Conservation (phyloP, 2,329 filamentous ascomycete species). For the Pseudogymnoascus destructans region DNA sequence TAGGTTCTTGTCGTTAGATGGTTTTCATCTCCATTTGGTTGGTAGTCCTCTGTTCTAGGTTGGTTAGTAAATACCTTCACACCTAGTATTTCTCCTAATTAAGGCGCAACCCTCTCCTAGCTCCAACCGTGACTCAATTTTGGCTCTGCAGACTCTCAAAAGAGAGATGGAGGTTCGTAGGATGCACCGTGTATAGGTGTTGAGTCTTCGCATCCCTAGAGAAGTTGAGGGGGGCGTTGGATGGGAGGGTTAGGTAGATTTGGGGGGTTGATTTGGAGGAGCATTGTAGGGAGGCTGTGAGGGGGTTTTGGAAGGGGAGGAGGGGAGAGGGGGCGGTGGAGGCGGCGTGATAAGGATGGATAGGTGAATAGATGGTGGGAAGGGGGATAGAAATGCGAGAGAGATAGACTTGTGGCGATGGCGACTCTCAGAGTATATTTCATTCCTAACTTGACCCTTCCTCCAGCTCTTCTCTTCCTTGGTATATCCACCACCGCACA, state of each 20-base stretch:
- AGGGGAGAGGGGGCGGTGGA: not conserved
- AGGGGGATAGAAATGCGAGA: not conserved
- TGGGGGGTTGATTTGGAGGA: slow-evolving; percentile 16
- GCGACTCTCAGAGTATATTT: not conserved
- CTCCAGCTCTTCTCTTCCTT: not conserved
- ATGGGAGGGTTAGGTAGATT: slow-evolving; percentile 14
- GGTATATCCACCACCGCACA: not conserved
- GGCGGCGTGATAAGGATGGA: not conserved
- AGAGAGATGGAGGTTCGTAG: no score
- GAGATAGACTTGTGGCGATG: not conserved
- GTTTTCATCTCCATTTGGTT: no score
- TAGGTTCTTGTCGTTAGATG: no score
- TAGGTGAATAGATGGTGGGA: not conserved
- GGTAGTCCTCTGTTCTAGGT: no score
- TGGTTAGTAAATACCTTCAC: no score
- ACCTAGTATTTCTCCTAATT: no score
- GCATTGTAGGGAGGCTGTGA: not conserved
- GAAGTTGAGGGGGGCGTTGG: slow-evolving; percentile 9
- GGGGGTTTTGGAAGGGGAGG: not conserved
- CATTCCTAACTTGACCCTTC: not conserved
- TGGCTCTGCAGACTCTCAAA: no score
- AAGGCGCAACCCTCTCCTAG: no score
- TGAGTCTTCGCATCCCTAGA: no score
- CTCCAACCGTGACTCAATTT: no score
- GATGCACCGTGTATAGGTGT: no score